Evolutionary conservation across 306 rosid species (phyloP).

Genomic region (Castanea crenata): DNA sequence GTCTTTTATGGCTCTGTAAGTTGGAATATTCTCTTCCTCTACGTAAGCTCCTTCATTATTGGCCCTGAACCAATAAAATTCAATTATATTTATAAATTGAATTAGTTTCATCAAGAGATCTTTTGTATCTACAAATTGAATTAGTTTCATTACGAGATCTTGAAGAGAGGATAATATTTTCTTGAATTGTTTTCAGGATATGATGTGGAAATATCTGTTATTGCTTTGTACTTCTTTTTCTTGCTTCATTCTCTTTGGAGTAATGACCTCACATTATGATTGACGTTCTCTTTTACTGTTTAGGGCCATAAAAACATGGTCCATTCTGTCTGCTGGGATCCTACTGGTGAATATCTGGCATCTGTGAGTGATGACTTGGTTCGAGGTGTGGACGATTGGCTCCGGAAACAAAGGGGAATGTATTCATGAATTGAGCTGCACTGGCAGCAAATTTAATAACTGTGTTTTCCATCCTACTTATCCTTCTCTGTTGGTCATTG

Average conservation of each 20-base stretch:
- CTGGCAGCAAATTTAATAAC: conserved; percentile 45
- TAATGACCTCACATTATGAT: neutral
- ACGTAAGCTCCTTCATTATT: neutral
- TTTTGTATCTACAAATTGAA: no score
- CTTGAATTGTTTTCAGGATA: neutral
- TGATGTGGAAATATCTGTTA: neutral
- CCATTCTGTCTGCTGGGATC: conserved; percentile 72
- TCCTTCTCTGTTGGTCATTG: conserved; percentile 50
- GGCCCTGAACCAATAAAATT: neutral
- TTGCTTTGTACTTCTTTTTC: neutral
- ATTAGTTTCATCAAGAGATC: no score
- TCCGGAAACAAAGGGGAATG: conserved; percentile 47
- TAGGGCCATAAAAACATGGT: conserved; percentile 68
- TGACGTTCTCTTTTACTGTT: neutral
- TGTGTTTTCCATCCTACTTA: conserved; percentile 68
- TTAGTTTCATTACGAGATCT: neutral
- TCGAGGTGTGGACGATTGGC: conserved; percentile 58
- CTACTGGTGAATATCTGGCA: conserved; percentile 63
- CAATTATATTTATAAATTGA: no score
- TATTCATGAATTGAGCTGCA: conserved; percentile 43
- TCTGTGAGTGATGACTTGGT: conserved; percentile 68
- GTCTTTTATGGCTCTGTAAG: no score
- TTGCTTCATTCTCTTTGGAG: neutral
- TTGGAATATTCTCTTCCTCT: no score
- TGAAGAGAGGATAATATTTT: neutral